Percentiles rank a stretch among this genome's conserved stretches.
phyloP scores from a whole-genome alignment of 345 rosid species.

The Pseudoturritis turrita region DNA sequence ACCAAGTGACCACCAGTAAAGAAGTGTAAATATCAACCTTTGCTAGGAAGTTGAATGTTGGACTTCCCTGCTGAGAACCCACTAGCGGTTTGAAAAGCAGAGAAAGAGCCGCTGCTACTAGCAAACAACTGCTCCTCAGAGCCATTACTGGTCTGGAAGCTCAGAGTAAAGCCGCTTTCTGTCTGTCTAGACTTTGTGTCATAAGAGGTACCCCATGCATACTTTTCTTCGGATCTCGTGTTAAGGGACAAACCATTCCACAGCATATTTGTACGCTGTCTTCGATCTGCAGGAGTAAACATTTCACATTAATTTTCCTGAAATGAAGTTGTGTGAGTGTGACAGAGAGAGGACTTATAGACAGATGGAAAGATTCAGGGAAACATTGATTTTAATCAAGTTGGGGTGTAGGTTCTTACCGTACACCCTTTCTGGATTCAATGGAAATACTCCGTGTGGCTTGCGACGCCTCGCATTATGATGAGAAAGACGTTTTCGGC shows the following conservation, averaged over 20 bases:
- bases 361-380: slow-evolving; percentile 30
- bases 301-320: neutral
- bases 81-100: slow-evolving; percentile 33
- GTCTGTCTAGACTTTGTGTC: slow-evolving; percentile 46
- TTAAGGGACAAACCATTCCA: slow-evolving; percentile 48
- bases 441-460: slow-evolving; percentile 56
- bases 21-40: slow-evolving; percentile 15
- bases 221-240: slow-evolving; percentile 34
- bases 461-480: slow-evolving; percentile 98
- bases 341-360: neutral
- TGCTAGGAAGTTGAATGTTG: slow-evolving; percentile 8
- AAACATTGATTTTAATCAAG: neutral
- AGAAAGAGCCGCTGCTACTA: slow-evolving; percentile 32
- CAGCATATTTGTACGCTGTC: slow-evolving; percentile 48
- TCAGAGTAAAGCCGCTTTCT: slow-evolving; percentile 36
- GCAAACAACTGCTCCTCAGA: slow-evolving; percentile 38
- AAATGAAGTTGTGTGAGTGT: neutral
- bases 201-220: slow-evolving; percentile 42
- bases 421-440: slow-evolving; percentile 44
- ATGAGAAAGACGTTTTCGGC: slow-evolving; percentile 88
- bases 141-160: slow-evolving; percentile 42
- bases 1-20: neutral
- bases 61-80: slow-evolving; percentile 31
- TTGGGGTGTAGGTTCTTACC: slow-evolving; percentile 16
- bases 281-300: slow-evolving; percentile 44